Base-by-base conservation (phyloP, 352 stramenopile genomes). In the Globisporangium iwayamae region DNA sequence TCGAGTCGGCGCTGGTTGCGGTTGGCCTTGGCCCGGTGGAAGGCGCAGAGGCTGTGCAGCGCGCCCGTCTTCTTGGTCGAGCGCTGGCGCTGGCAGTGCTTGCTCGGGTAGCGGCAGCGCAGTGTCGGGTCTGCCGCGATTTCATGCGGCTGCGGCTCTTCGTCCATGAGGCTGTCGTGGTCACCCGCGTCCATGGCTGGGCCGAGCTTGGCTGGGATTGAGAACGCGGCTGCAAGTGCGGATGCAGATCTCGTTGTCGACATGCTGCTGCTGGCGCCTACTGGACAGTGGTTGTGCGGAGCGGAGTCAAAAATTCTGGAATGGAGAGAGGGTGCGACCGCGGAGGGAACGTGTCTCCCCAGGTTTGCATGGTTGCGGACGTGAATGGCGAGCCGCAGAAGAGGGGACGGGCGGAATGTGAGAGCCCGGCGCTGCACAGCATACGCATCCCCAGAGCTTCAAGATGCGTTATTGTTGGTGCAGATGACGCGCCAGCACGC, bases 141-240 rank as follows among this genome's bases (percentile, higher is more conserved):
- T 65, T 81, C 71, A 57, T 78, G 71, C 38, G 71, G 60, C 60
- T 76, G 68, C 43, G 70, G 68, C 18, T 75, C 70, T 22, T 71
- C 70, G 48, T 80, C 68, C 32, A 80, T 56, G 28, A 25, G 62
- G 47, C 70, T 66, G 34, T 72, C 73, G 62, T 75, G 57, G 36
- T 70, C 70, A 50, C 75, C 65, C 47, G 69, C 62, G 38, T 78
- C 73, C 45, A 67, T 16, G n/a, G 45, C 9, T 25, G 38, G 14
- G 30, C 20, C n/a, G 13, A n/a, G 18, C 52, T 58, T 46, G 52
- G 32, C 32, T 58, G 52, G 51, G 22, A 46, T 30, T 30, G 53
- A 43, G 3, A 46, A 30, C 4, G 28, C 22, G 22, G 8, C 3
- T n/a, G 56, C 43, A 30, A n/a, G 46, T 32, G 41, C 34, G 41